phyloP scores from a whole-genome alignment of 768 basidiomycete genomes.

The Tricholoma bakamatsutake region DNA sequence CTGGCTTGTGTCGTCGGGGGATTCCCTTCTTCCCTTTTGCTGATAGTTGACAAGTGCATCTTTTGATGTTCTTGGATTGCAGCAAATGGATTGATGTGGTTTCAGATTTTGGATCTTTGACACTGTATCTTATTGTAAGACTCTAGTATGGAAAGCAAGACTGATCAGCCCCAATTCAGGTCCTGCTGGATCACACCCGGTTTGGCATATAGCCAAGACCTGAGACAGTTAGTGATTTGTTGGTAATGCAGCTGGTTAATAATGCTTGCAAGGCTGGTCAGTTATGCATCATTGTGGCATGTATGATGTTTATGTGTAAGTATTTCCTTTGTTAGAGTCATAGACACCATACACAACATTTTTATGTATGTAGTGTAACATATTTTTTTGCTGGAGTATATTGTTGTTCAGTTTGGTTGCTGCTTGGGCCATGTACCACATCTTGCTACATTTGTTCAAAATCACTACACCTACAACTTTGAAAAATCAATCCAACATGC shows the following conservation, averaged over 20 bases:
- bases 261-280: not conserved
- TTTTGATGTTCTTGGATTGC: slow-evolving; percentile 4
- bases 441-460: not conserved
- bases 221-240: not conserved
- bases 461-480: not conserved
- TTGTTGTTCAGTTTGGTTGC: not conserved
- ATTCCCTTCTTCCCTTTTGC: slow-evolving; percentile 22
- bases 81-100: slow-evolving; percentile 11
- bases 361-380: not conserved
- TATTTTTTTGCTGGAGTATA: not conserved
- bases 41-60: slow-evolving; percentile 4
- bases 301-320: not conserved
- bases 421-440: not conserved
- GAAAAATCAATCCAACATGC: not conserved
- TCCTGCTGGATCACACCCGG: not conserved
- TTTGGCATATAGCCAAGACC: not conserved
- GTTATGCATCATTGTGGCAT: not conserved
- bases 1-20: slow-evolving; percentile 63
- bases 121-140: too few relatives aligned
- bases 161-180: not conserved
- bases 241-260: not conserved
- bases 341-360: not conserved
- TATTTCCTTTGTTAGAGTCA: not conserved
- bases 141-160: not conserved
- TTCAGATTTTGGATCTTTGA: not conserved